A percentile compares a stretch with the other conserved stretches of the same genome.
phyloP scores from a whole-genome alignment of 2,329 filamentous ascomycete species.

The Trichophyton mentagrophytes region DNA sequence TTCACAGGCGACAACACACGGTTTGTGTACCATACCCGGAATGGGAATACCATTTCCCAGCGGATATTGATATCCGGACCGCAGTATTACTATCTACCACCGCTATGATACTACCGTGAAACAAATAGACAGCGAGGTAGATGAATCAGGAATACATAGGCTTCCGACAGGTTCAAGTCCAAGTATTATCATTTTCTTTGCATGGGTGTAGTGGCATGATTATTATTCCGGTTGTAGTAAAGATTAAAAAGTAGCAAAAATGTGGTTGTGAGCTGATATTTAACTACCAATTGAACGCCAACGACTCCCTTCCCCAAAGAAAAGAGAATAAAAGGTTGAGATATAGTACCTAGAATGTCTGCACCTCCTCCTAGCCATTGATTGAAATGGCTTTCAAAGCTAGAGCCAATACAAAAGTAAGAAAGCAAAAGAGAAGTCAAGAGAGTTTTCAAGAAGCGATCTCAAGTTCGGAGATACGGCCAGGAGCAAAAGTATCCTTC shows the following conservation, averaged over 20 bases:
- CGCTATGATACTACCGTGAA: background rate
- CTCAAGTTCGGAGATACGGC: conserved; percentile 33
- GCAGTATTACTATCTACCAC: background rate
- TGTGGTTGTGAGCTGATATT: background rate
- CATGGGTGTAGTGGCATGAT: background rate
- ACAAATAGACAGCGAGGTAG: background rate
- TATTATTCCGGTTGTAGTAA: background rate
- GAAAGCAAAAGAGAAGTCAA: background rate
- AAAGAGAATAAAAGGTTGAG: background rate
- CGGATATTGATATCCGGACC: background rate
- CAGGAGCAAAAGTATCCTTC: conserved; percentile 35
- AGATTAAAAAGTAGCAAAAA: background rate
- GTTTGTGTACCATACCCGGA: background rate
- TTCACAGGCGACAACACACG: background rate
- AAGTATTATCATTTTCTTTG: background rate
- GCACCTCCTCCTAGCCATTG: background rate
- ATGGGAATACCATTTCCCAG: background rate
- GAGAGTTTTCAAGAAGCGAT: conserved; percentile 26
- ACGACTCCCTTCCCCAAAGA: background rate
- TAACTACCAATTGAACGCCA: background rate
- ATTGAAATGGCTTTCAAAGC: background rate
- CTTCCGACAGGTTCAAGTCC: background rate
- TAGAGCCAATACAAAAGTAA: background rate
- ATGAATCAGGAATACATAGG: background rate
- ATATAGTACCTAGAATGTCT: background rate